Evolutionary conservation across 148 eudicot species (phyloP).

Genomic region (Heliosperma pusillum): DNA sequence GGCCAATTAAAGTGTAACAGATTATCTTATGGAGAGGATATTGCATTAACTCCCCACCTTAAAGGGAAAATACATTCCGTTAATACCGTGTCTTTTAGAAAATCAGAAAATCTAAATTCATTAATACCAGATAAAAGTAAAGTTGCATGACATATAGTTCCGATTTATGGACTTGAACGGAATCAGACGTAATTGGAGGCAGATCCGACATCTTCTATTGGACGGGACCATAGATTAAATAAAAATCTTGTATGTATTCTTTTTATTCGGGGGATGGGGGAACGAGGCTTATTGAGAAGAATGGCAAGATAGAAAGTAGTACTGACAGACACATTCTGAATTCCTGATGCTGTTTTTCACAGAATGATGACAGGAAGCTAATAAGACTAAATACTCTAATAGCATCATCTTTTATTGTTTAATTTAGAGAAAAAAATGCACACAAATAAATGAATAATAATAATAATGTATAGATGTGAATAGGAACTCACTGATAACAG

Average conservation of each 20-base stretch:
- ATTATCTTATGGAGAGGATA: too few species aligned
- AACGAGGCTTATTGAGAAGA: too few species aligned
- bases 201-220: not conserved
- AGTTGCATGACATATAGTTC: not conserved
- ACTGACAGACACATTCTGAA: too few species aligned
- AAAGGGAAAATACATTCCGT: not conserved
- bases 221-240: not conserved
- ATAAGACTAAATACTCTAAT: too few species aligned
- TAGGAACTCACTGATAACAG: constrained; percentile 72
- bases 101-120: not conserved
- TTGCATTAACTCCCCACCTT: too few species aligned
- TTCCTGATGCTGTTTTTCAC: too few species aligned
- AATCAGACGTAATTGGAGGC: not conserved
- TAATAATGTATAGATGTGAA: constrained; percentile 6
- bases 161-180: not conserved
- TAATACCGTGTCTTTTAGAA: not conserved
- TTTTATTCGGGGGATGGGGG: not conserved
- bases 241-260: not conserved
- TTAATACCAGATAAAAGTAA: not conserved
- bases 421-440: too few species aligned
- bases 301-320: too few species aligned
- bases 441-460: not conserved
- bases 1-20: not conserved
- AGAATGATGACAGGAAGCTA: not conserved
- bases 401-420: too few species aligned